Evolutionary conservation across 2,329 filamentous ascomycete species (phyloP), one percentile per base, ranked within the genome.

Genomic region (Colletotrichum sp.): DNA sequence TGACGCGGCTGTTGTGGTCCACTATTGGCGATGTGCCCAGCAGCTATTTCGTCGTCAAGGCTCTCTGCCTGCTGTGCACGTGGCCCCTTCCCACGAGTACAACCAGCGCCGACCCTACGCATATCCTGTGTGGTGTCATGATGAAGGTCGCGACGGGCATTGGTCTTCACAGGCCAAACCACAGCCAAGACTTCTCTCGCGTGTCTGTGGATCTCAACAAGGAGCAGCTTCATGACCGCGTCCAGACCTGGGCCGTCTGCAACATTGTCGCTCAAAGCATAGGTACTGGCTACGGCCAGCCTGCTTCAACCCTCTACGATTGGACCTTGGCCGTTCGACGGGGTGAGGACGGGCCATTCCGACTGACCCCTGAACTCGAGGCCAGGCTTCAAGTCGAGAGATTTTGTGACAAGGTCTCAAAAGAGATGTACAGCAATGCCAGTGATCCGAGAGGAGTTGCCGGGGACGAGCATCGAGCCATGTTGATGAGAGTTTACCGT

Each of bases 61-160:
- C 94, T 3, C 88, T 96, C 79, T 96, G 94, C 81, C 85, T 97
- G 72, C 85, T 96, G 57, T 96, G 95, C 83, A 95, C 93, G 7
- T 97, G 95, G 95, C 95, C 95, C 8, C 85, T 96, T 49, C 95
- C 95, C 1, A 95, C 93, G n/a, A 95, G 93, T 84, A 95, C 93
- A 7, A 95, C 94, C 2, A 93, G 93, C 8, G 93, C 93, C 9
- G 95, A 97, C 79, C 94, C 94, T 4, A 96, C 95, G 2, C 95
- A 96, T 82, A 96, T 95, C 82, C 87, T 96, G 21, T 93, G 93
- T 79, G 95, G 95, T 68, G 92, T 95, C 77, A 95, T 96, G 94
- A 96, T 96, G 92, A 95, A 96, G 85, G 92, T 95, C 26, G 95
- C 95, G 10, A 96, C 95, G 78, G 94, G 95, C 78, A 95, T 96